These are phyloP conservation scores for Chondrostereum purpureum DNA, from an alignment of 1,284 basidiomycete species.

Conservation along the genomic window DNA sequence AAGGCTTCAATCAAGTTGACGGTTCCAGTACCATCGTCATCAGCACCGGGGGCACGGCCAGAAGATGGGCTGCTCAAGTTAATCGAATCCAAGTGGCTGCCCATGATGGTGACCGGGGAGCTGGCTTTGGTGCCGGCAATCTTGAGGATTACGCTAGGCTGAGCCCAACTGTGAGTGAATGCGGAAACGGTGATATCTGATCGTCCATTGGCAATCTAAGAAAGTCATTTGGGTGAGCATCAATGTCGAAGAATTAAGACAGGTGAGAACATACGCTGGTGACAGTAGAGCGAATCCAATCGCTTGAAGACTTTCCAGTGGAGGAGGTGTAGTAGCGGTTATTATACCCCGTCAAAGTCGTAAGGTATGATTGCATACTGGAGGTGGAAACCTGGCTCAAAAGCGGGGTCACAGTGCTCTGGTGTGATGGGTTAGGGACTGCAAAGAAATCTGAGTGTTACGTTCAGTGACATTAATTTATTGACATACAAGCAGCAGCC, in stretches of 20 bases:
- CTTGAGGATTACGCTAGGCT: conserved; percentile 48
- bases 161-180: conserved; percentile 46
- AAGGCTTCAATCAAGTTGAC: conserved; percentile 42
- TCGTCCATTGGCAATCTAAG: background rate
- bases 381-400: conserved; percentile 32
- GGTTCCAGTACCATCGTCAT: conserved; percentile 27
- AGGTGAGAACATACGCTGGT: conserved; percentile 18
- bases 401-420: conserved; percentile 29
- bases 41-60: conserved; percentile 30
- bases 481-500: conserved; percentile 19
- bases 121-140: conserved; percentile 20
- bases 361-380: conserved; percentile 35
- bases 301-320: conserved; percentile 33
- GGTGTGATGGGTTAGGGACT: conserved; percentile 34
- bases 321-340: conserved; percentile 39
- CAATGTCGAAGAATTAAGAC: no score
- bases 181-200: conserved; percentile 12
- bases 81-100: conserved; percentile 52
- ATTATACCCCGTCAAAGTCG: conserved; percentile 34
- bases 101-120: conserved; percentile 40
- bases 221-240: no score
- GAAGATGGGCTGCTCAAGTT: conserved; percentile 22
- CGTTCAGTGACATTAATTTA: no score
- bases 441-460: no score
- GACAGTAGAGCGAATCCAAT: conserved; percentile 31